Percentiles rank a stretch among this genome's conserved stretches.
These are phyloP conservation scores for Graphium sp. DNA, from an alignment of 2,329 filamentous ascomycete genomes.

Conservation along the genomic window DNA sequence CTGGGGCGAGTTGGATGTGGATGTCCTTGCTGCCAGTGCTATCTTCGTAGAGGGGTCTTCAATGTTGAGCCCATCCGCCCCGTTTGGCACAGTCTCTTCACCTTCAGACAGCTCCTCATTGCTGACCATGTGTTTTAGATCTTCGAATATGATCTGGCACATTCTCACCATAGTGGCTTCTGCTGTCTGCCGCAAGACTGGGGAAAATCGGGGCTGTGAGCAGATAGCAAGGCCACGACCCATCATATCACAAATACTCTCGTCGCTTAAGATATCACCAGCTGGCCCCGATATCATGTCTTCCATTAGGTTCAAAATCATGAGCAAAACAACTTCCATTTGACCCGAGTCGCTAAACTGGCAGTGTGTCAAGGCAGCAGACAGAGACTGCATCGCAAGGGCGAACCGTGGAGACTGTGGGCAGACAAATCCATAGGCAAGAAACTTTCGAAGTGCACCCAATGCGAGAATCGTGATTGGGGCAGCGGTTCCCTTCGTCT, in stretches of 20 bases:
- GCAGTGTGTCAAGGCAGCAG: constrained; percentile 90
- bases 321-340: constrained; percentile 85
- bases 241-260: constrained; percentile 99
- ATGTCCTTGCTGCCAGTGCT: too few species aligned
- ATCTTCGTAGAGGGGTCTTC: too few species aligned
- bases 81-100: constrained; percentile 48
- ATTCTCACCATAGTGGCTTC: constrained; percentile 97
- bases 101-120: constrained; percentile 50
- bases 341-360: constrained; percentile 90
- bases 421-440: constrained; percentile 84
- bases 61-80: constrained; percentile 67
- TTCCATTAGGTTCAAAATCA: constrained; percentile 96
- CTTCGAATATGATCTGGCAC: constrained; percentile 96
- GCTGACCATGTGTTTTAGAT: constrained; percentile 71
- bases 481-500: constrained; percentile 88
- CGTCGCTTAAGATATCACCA: constrained; percentile 85
- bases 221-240: constrained; percentile 94
- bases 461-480: constrained; percentile 91
- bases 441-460: constrained; percentile 88
- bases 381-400: constrained; percentile 85
- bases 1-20: constrained; percentile 43
- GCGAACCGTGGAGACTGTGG: constrained; percentile 72
- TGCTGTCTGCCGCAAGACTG: constrained; percentile 75
- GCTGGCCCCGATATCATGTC: constrained; percentile 91
- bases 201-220: constrained; percentile 81